Evolutionary conservation across 768 basidiomycete genomes (phyloP), one percentile per base, ranked within the genome.

Genomic region (Termitomyces eurrhizus): DNA sequence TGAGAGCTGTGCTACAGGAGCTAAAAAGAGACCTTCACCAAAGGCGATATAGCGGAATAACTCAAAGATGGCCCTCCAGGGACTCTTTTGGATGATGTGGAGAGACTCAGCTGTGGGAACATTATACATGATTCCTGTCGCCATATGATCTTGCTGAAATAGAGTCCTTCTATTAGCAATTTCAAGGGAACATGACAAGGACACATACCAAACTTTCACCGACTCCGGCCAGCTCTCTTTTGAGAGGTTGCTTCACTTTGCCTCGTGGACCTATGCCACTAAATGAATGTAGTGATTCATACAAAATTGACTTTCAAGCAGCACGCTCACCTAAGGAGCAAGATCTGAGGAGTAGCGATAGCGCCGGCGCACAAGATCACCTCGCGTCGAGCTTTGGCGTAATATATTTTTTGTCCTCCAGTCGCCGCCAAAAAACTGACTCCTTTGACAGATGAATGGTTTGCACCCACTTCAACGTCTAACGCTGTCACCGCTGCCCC

Each of bases 261-360:
- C 65, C 42, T 13, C 49, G 62, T 4, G 81, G 79, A 29, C 81
- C 82, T 50, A 84, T 69, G 18, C 82, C 82, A 61, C 74, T 75
- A 57, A 26, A 29, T 29, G 1, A 35, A 8, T 35, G 9, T 35
- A 7, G 35, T 35, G 9, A 9, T 35, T 35, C 7, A 6, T 8
- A 35, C 35, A 9, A 9, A 35, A 6, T 35, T 9, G 35, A 8
- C 5, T 36, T 4, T 7, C 16, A 21, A 57, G 16, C 2, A 41
- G 3, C 7, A 16, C 1, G 26, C 63, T n/a, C 46, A 71, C 71
- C 72, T 73, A 7, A 72, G 61, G 63, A 79, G 68, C 18, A 82
- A 69, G 21, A 81, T 64, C 54, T 80, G 78, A 24, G 80, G 74
- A 7, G 73, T 75, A 32, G 75, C 72, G 39, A 82, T 66, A 1